phyloP scores from a whole-genome alignment of 345 rosid genomes.

The Dipteronia sinensis region DNA sequence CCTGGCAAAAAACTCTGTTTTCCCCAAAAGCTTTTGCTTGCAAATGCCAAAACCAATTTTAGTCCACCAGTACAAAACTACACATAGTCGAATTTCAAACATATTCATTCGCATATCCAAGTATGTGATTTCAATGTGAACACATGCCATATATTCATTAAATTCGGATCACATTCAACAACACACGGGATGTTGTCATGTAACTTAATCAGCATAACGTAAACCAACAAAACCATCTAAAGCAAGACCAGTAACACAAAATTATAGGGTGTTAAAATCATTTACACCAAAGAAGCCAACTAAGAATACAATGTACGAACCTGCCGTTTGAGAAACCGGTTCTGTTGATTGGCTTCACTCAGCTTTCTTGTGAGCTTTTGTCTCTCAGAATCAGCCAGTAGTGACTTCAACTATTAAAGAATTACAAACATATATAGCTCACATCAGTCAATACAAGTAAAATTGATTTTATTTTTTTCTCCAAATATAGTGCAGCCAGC shows the following conservation, averaged over 20 bases:
- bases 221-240: not conserved
- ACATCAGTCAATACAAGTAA: not conserved
- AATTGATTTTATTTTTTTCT: not conserved
- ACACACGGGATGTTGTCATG: not conserved
- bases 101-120: not conserved
- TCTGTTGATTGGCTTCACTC: slow-evolving; percentile 97
- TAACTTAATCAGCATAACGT: not conserved
- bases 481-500: not conserved
- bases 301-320: slow-evolving; percentile 35
- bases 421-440: slow-evolving; percentile 8
- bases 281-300: not conserved
- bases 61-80: not conserved
- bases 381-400: slow-evolving; percentile 76
- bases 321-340: slow-evolving; percentile 82
- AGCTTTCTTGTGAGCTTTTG: slow-evolving; percentile 61
- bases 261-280: not conserved
- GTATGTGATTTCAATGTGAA: not conserved
- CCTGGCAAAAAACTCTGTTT: not conserved
- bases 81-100: not conserved
- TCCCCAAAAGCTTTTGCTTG: not conserved
- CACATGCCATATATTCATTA: not conserved
- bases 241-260: not conserved
- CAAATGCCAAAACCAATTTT: not conserved
- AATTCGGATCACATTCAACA: not conserved
- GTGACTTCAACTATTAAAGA: slow-evolving; percentile 54